phyloP scores from a whole-genome alignment of 176 grass and related monocot species.

The Bothriochloa decipiens region DNA sequence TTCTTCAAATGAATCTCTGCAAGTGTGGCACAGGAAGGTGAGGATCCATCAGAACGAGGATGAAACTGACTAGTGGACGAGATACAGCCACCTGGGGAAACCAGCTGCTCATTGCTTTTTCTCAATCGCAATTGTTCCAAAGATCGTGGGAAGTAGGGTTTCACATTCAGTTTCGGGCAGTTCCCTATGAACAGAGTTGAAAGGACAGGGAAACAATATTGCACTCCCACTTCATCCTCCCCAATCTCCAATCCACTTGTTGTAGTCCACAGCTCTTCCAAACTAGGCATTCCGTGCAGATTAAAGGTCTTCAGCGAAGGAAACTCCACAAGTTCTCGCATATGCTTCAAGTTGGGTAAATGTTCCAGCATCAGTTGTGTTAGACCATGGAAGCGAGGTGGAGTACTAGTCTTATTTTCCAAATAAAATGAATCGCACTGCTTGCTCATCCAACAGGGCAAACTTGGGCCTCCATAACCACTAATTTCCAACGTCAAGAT shows the following conservation, averaged over 20 bases:
- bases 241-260: neutral
- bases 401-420: neutral
- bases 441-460: constrained; percentile 6
- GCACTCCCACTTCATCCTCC: neutral
- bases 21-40: neutral
- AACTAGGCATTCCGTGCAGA: neutral
- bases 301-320: neutral
- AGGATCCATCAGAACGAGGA: neutral
- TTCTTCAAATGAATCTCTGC: neutral
- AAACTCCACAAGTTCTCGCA: neutral
- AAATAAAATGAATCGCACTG: neutral
- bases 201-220: neutral
- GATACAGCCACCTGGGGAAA: neutral
- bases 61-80: neutral
- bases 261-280: constrained; percentile 13
- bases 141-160: neutral
- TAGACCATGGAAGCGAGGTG: neutral
- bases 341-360: neutral
- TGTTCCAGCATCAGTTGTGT: neutral
- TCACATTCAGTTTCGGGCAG: constrained; percentile 13
- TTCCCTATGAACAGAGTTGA: neutral
- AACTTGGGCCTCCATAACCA: neutral
- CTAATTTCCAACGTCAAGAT: neutral
- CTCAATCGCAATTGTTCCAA: neutral
- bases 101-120: neutral